Evolutionary conservation across 225 moss, liverwort and hornwort species (phyloP).

Genomic region (Sphagnum contortum): DNA sequence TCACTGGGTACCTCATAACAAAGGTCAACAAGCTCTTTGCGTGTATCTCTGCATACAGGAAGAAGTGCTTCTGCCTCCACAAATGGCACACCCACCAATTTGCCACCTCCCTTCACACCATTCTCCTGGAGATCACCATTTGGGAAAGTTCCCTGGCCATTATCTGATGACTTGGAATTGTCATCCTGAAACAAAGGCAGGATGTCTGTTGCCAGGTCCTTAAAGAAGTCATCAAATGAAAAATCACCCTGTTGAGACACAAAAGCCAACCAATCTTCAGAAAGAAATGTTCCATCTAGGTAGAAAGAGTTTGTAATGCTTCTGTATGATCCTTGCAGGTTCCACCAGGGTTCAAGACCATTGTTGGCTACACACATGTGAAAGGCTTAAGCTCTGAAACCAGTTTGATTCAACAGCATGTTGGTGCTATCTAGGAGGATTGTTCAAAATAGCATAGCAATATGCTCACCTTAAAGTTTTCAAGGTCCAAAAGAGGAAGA

Average conservation of each 20-base stretch:
- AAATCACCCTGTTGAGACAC: conserved; percentile 56
- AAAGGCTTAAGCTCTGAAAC: too few species aligned
- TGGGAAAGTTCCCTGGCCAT: conserved; percentile 44
- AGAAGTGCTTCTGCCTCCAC: conserved; percentile 68
- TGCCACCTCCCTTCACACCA: conserved; percentile 23
- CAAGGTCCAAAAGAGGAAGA: conserved; percentile 42
- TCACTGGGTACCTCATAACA: conserved; percentile 49
- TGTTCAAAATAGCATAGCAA: too few species aligned
- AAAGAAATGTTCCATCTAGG: neutral
- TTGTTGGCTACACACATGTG: too few species aligned
- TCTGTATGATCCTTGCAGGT: neutral
- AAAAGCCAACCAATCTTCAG: neutral
- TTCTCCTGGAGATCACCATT: conserved; percentile 51
- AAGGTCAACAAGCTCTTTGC: conserved; percentile 80
- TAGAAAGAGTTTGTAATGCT: neutral
- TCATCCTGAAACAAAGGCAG: conserved; percentile 56
- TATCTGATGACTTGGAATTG: conserved; percentile 39
- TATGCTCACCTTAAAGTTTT: conserved; percentile 71
- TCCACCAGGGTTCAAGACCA: neutral
- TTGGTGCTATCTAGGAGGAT: too few species aligned
- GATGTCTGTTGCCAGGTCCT: conserved; percentile 61
- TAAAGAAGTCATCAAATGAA: conserved; percentile 89
- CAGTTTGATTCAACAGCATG: too few species aligned
- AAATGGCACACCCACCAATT: conserved; percentile 69
- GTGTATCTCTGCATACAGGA: conserved; percentile 82